Evolutionary conservation across 257 asterid genomes (phyloP).

Genomic region (Solanum ahanhuiri): DNA sequence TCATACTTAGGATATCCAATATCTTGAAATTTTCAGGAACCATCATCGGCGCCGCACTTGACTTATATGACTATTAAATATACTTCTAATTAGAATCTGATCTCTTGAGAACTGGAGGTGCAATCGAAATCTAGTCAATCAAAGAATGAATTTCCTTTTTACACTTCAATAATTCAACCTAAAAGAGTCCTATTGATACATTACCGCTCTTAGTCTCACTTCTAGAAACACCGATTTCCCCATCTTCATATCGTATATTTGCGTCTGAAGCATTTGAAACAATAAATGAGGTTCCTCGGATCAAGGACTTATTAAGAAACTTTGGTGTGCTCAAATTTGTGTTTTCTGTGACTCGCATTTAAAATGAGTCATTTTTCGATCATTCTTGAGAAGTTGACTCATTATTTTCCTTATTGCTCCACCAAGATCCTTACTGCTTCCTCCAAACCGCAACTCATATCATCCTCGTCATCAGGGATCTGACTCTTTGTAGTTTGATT

Average conservation of each 20-base stretch:
- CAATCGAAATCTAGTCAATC: neutral
- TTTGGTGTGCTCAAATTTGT: neutral
- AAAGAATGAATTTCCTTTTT: too few species aligned
- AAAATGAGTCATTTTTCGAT: too few species aligned
- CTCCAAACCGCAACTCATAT: neutral
- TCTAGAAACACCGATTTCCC: too few species aligned
- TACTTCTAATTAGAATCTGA: neutral
- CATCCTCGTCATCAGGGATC: neutral
- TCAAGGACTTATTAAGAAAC: too few species aligned
- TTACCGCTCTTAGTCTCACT: neutral
- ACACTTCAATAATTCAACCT: too few species aligned
- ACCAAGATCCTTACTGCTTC: neutral
- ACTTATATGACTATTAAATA: neutral
- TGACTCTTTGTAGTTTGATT: neutral
- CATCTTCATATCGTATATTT: neutral
- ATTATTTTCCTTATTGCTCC: neutral
- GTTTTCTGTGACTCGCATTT: neutral
- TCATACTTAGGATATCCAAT: neutral
- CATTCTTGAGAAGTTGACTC: neutral
- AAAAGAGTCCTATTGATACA: too few species aligned
- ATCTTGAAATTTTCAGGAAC: neutral
- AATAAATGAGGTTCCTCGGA: neutral
- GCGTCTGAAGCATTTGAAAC: neutral
- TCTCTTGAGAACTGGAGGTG: neutral
- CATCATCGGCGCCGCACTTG: neutral